A percentile compares a stretch with the other conserved stretches of the same genome.
Conservation (phyloP, 1,284 basidiomycete species). For the Tilletia caries region DNA sequence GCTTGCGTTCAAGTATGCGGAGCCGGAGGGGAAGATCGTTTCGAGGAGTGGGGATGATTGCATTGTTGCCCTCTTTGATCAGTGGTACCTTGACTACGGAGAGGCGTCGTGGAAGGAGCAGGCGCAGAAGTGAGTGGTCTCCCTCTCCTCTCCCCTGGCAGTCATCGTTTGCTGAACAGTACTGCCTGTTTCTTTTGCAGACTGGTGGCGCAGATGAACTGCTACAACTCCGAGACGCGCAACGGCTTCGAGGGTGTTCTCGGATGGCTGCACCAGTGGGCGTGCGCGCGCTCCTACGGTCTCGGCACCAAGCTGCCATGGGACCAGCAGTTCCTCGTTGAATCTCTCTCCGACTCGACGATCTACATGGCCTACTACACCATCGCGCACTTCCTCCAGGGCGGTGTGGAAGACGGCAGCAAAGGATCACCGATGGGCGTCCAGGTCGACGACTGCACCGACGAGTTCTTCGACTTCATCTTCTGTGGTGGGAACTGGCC, state of each 20-base stretch:
- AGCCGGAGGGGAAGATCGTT: slow-evolving; percentile 89
- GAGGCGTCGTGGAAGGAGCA: slow-evolving; percentile 81
- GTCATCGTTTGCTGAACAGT: slow-evolving; percentile 55
- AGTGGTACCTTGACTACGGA: slow-evolving; percentile 99
- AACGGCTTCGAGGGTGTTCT: slow-evolving; percentile 88
- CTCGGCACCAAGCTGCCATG: slow-evolving; percentile 94
- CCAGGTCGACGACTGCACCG: slow-evolving; percentile 86
- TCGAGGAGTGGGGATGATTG: slow-evolving; percentile 90
- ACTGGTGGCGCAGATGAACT: slow-evolving; percentile 79
- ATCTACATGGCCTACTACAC: slow-evolving; percentile 99
- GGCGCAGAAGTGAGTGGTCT: slow-evolving; percentile 69
- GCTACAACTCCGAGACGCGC: slow-evolving; percentile 81
- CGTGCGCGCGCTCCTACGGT: slow-evolving; percentile 93
- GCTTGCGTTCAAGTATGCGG: slow-evolving; percentile 84
- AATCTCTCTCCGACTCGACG: slow-evolving; percentile 94
- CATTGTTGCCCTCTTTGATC: slow-evolving; percentile 95
- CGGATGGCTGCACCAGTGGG: slow-evolving; percentile 97
- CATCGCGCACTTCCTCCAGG: slow-evolving; percentile 64
- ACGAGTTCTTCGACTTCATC: slow-evolving; percentile 95
- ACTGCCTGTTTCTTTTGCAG: slow-evolving; percentile 56
- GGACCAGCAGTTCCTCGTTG: slow-evolving; percentile 94
- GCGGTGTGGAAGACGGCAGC: slow-evolving; percentile 68
- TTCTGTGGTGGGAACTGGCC: slow-evolving; percentile 77
- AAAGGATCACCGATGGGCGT: slow-evolving; percentile 79
- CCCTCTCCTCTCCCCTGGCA: no score